Evolutionary conservation across 78 protist genomes (phyloP), one percentile per base, ranked within the genome.

Genomic region (Polysphondylium violaceum): DNA sequence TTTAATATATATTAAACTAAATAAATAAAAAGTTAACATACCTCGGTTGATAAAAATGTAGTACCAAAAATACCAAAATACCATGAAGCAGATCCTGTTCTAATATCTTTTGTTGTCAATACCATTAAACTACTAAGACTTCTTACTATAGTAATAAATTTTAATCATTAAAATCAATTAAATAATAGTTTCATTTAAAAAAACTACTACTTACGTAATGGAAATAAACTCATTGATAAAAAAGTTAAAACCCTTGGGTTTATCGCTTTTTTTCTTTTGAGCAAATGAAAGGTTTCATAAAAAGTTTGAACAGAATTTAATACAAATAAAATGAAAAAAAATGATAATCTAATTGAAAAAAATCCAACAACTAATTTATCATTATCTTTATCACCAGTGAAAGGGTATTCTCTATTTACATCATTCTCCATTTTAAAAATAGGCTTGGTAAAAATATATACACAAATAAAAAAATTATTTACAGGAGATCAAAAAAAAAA

Each of bases 301-400:
- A 65, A 21, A 0, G 77, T 81, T 68, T 81, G 89, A 27, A 38
- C n/a, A 17, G 23, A 14, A 67, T 68, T 81, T 29, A 81, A 40
- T 21, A 81, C 0, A 21, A 51, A 64, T 36, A 81, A 65, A 6
- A 68, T 23, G 12, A 56, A 35, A 16, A 81, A 41, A 11, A 56
- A 58, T 25, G 50, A 14, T 19, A 71, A 47, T 36, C 89, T 47
- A 1, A 81, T 11, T 11, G 36, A 29, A 11, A 47, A 55, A 25
- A 81, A 67, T 53, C 50, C 44, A n/a, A 65, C 41, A 4, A 81
- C 77, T 16, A 81, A 41, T 14, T 51, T 23, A 68, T 81, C 89
- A 27, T 51, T 33, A 27, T 43, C 25, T 69, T 69, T 35, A 43
- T 44, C 38, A 11, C 58, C 76, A 14, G 76, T 69, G n/a, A 38